Conservation (phyloP, 176 grass and related monocot genomes). For the Carex littledalei region DNA sequence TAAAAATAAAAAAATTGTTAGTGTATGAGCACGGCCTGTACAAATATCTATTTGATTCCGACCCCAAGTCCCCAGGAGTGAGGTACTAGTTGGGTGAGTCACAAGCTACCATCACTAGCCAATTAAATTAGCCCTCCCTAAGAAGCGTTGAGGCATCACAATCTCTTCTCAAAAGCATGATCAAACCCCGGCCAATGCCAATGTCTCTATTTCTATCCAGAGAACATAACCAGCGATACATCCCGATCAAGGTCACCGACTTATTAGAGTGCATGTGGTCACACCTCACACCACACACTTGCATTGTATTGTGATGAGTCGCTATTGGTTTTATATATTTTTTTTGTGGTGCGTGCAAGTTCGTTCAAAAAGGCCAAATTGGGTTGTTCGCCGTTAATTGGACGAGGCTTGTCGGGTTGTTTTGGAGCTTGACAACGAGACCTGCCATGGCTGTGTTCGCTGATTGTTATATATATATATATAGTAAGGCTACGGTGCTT, state of each 20-base stretch:
- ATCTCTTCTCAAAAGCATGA: neutral
- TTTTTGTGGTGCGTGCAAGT: neutral
- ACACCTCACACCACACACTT: neutral
- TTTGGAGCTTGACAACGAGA: neutral
- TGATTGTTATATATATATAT: too few species aligned
- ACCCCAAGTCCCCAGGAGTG: too few species aligned
- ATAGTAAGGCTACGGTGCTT: too few species aligned
- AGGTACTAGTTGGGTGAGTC: too few species aligned
- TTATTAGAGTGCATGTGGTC: neutral
- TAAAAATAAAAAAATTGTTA: too few species aligned
- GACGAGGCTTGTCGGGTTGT: neutral
- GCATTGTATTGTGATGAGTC: neutral
- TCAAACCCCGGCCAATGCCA: neutral
- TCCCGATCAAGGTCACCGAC: constrained; percentile 5
- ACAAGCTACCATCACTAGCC: neutral
- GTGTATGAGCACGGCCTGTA: too few species aligned
- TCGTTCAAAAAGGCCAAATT: neutral
- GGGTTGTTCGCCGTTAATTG: neutral
- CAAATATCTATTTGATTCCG: too few species aligned
- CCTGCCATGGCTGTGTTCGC: neutral
- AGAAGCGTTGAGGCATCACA: neutral
- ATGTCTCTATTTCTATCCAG: neutral
- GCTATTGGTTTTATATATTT: neutral
- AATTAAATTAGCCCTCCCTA: neutral
- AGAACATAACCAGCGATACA: neutral